Percentiles rank a stretch among this genome's conserved stretches.
These are phyloP conservation scores for Cytospora leucostoma DNA, from an alignment of 2,329 filamentous ascomycete species.

Conservation along the genomic window DNA sequence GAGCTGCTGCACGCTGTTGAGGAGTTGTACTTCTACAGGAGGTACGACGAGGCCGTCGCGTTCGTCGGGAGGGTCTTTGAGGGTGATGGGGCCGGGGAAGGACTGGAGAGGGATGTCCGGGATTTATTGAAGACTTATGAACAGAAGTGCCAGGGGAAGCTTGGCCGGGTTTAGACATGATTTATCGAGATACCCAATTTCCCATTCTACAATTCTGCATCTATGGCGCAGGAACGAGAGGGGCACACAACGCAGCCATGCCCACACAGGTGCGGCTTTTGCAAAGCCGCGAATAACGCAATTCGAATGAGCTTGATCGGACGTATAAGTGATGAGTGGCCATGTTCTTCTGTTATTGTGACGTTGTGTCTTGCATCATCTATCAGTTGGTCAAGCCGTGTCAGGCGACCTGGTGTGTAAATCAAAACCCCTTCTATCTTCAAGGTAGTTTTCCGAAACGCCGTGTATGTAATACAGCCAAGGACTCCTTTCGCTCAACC, in stretches of 20 bases:
- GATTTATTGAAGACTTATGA: slow-evolving; percentile 46
- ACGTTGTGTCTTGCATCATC: slow-evolving; percentile 18
- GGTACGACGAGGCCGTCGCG: slow-evolving; percentile 47
- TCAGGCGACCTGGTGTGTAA: slow-evolving; percentile 18
- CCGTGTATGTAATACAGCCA: slow-evolving; percentile 13
- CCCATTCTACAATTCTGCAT: neutral
- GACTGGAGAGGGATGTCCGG: slow-evolving; percentile 48
- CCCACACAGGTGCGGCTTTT: no score
- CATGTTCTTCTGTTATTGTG: slow-evolving; percentile 6
- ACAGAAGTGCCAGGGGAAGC: slow-evolving; percentile 42
- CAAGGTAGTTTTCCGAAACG: slow-evolving; percentile 15
- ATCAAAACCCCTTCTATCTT: slow-evolving; percentile 9
- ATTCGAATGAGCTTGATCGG: neutral
- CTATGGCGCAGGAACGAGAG: no score
- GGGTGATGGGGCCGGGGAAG: slow-evolving; percentile 33
- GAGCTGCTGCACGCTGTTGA: slow-evolving; percentile 58
- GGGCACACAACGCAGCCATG: no score
- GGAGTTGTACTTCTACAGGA: slow-evolving; percentile 57
- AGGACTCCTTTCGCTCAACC: slow-evolving; percentile 8
- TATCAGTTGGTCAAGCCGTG: slow-evolving; percentile 22
- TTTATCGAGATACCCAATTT: neutral
- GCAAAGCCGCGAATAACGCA: neutral
- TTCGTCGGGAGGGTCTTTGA: slow-evolving; percentile 43
- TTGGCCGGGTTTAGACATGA: neutral
- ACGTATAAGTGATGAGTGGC: neutral